Conservation (phyloP, 176 grass and related monocot species). For the Poa pratensis region DNA sequence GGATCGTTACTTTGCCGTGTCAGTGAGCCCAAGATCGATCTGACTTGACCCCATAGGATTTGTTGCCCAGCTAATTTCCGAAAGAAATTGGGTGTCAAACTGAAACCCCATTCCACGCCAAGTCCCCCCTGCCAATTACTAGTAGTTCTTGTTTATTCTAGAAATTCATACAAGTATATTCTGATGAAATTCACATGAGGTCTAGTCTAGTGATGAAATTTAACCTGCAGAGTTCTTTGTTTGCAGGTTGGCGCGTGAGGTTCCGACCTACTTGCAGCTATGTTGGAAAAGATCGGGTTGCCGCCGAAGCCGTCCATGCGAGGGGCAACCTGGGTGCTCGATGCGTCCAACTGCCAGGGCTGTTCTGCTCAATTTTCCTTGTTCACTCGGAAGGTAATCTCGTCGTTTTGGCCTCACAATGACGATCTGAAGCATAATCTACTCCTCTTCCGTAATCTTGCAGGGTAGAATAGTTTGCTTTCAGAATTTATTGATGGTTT, state of each 20-base stretch:
- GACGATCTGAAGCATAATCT: not conserved
- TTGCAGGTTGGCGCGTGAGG: not conserved
- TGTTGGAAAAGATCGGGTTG: conserved; percentile 78
- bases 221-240: not conserved
- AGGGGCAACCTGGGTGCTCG: conserved; percentile 76
- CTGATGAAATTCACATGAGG: not conserved
- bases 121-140: not conserved
- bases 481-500: not conserved
- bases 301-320: conserved; percentile 79
- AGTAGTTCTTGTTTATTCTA: not conserved
- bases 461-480: not conserved
- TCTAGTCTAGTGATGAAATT: not conserved
- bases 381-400: conserved; percentile 79
- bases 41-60: not conserved
- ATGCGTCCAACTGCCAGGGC: conserved; percentile 87
- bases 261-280: conserved; percentile 16
- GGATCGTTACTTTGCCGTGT: not conserved
- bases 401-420: not conserved
- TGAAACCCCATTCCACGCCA: not conserved
- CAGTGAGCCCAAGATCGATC: not conserved
- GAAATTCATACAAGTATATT: not conserved
- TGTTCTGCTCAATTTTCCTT: conserved; percentile 81
- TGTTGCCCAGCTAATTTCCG: not conserved
- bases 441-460: not conserved
- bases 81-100: not conserved